Evolutionary conservation across 805 yeast genomes (phyloP).

Genomic region (Wilhelminamyces savonicus): DNA sequence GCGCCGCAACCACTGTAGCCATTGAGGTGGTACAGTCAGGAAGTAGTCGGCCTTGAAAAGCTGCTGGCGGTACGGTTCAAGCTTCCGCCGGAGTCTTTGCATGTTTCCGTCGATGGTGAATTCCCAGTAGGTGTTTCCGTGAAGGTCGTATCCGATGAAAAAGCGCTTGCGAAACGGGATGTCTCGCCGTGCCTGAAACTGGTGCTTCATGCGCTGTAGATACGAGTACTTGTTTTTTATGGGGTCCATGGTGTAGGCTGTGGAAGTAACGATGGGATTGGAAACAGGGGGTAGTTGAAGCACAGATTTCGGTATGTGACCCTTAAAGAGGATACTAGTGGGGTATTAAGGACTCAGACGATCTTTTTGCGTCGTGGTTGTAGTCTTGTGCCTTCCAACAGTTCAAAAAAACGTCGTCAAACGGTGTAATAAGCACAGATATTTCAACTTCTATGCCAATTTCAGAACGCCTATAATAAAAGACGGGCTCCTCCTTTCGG

Average conservation of each 20-base stretch:
- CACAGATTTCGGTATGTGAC: too few relatives aligned
- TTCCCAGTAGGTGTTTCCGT: constrained; percentile 86
- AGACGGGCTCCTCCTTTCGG: too few relatives aligned
- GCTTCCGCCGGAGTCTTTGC: constrained; percentile 52
- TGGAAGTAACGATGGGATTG: too few relatives aligned
- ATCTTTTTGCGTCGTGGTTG: too few relatives aligned
- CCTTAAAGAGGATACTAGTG: too few relatives aligned
- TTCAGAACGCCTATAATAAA: too few relatives aligned
- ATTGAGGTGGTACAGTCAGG: constrained; percentile 56
- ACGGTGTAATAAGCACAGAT: too few relatives aligned
- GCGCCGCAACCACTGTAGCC: constrained; percentile 77
- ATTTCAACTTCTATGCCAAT: too few relatives aligned
- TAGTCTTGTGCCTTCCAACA: too few relatives aligned
- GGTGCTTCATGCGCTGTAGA: constrained; percentile 44
- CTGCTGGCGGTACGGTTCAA: constrained; percentile 47
- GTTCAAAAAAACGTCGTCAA: too few relatives aligned
- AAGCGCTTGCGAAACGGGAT: constrained; percentile 67
- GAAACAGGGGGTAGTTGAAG: too few relatives aligned
- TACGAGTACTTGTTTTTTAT: constrained; percentile 42
- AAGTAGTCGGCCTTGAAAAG: constrained; percentile 54
- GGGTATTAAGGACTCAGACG: too few relatives aligned
- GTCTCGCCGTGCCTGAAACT: constrained; percentile 54
- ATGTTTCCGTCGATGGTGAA: constrained; percentile 50
- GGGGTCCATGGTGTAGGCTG: constrained; percentile 36
- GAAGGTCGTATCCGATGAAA: constrained; percentile 73